Percentiles rank a stretch among this genome's conserved stretches.
Conservation (phyloP, 1,139 yeast genomes). For the Geotrichum aggregatum region DNA sequence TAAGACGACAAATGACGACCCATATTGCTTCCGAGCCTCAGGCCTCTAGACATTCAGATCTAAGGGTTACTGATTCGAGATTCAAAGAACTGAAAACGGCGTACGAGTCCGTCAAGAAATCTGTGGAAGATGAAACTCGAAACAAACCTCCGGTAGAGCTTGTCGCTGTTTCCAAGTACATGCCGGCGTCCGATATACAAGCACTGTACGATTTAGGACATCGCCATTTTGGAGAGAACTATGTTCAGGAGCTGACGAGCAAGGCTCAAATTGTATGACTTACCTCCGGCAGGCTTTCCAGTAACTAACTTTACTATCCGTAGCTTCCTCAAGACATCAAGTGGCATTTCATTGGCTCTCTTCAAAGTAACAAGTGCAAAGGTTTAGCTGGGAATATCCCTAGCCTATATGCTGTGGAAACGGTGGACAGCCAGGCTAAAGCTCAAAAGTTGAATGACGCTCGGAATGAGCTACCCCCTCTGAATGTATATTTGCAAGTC, state of each 20-base stretch:
- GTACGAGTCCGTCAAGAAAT: neutral
- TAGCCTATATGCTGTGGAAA: constrained; percentile 78
- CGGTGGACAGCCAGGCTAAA: constrained; percentile 78
- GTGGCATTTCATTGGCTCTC: constrained; percentile 96
- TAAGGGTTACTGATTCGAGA: neutral
- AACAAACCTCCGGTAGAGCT: constrained; percentile 24
- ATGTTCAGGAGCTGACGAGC: constrained; percentile 80
- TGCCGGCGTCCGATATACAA: constrained; percentile 80
- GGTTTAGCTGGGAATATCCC: constrained; percentile 68
- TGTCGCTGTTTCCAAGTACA: constrained; percentile 83
- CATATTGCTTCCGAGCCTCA: neutral
- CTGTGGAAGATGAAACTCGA: neutral
- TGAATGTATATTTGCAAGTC: constrained; percentile 72
- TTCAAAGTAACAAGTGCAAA: constrained; percentile 87
- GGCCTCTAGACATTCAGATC: neutral
- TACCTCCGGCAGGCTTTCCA: too few relatives aligned
- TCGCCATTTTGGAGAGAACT: constrained; percentile 94
- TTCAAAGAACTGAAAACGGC: constrained; percentile 4
- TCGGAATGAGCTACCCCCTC: constrained; percentile 45
- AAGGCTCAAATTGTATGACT: constrained; percentile 49
- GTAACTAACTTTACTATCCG: neutral
- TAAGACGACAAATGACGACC: neutral
- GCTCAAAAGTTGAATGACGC: constrained; percentile 73
- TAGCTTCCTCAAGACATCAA: constrained; percentile 77
- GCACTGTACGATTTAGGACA: constrained; percentile 78